Evolutionary conservation across 2,329 filamentous ascomycete species (phyloP).

Genomic region (Tolypocladium guangdongense): DNA sequence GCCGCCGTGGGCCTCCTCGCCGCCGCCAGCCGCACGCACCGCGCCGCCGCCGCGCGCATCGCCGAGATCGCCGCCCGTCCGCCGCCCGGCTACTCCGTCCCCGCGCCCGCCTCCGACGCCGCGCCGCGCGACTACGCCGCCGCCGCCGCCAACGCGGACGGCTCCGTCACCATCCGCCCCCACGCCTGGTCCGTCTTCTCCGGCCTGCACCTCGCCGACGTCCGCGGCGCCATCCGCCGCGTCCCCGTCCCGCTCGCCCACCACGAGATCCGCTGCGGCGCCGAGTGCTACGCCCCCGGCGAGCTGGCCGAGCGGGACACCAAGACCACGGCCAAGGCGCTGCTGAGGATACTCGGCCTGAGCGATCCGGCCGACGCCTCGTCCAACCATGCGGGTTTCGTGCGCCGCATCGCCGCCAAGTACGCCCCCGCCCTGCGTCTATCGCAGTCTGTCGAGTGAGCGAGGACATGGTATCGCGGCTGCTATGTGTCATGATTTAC

Average conservation of each 20-base stretch:
- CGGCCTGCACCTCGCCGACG: slow-evolving; percentile 6
- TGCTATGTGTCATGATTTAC: neutral
- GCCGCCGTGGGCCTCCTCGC: slow-evolving; percentile 9
- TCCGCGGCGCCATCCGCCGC: slow-evolving; percentile 3
- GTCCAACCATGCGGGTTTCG: neutral
- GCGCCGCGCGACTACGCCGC: slow-evolving; percentile 6
- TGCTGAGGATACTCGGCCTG: slow-evolving; percentile 3
- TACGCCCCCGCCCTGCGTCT: neutral
- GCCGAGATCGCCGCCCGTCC: slow-evolving; percentile 2
- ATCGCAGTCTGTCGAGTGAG: neutral
- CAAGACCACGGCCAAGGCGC: neutral
- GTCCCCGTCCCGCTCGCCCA: slow-evolving; percentile 8
- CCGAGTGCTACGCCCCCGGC: slow-evolving; percentile 4
- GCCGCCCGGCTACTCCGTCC: slow-evolving; percentile 5
- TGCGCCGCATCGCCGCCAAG: neutral
- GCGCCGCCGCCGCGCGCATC: slow-evolving; percentile 2
- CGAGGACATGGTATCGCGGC: neutral
- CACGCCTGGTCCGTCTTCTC: slow-evolving; percentile 7
- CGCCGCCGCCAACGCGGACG: slow-evolving; percentile 19
- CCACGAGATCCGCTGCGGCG: slow-evolving; percentile 6
- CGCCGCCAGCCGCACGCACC: slow-evolving; percentile 5
- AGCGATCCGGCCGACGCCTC: neutral
- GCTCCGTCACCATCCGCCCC: slow-evolving; percentile 7
- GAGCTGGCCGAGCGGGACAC: slow-evolving; percentile 1
- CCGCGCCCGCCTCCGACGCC: slow-evolving; percentile 1